These are phyloP conservation scores for Cardamine resedifolia DNA, from an alignment of 345 rosid species.

Conservation along the genomic window DNA sequence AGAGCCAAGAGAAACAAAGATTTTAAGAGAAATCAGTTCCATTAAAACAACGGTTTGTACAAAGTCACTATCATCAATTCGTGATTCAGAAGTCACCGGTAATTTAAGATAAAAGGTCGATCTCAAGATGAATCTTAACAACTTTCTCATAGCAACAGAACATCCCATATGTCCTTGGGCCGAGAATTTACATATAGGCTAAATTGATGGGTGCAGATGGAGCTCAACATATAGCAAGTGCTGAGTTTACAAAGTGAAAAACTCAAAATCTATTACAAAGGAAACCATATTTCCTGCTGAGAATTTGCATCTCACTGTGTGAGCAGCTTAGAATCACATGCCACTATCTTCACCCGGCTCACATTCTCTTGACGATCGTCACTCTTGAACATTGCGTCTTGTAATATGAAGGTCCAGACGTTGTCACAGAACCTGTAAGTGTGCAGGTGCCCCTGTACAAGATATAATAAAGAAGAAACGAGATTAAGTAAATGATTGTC, in stretches of 20 bases:
- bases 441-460: conserved; percentile 90
- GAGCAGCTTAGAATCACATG: conserved; percentile 96
- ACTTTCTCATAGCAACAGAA: conserved; percentile 30
- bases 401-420: conserved; percentile 98
- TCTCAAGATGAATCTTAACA: conserved; percentile 5
- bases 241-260: conserved; percentile 34
- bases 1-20: neutral
- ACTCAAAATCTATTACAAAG: conserved; percentile 39
- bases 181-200: conserved; percentile 27
- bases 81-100: neutral
- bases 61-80: neutral
- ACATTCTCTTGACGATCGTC: conserved; percentile 70
- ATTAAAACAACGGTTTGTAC: neutral
- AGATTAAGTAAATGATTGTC: neutral
- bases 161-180: conserved; percentile 17
- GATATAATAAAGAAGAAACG: neutral
- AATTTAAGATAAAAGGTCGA: neutral
- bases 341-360: conserved; percentile 86
- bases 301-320: conserved; percentile 48
- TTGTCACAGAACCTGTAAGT: conserved; percentile 99
- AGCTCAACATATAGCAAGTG: conserved; percentile 31
- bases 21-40: neutral
- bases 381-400: conserved; percentile 61
- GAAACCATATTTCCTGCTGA: conserved; percentile 5
- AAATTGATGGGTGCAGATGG: conserved; percentile 37